Percentiles rank a stretch among this genome's conserved stretches.
Conservation (phyloP, 371 early-diverging fungal genomes). For the Circinella minor region DNA sequence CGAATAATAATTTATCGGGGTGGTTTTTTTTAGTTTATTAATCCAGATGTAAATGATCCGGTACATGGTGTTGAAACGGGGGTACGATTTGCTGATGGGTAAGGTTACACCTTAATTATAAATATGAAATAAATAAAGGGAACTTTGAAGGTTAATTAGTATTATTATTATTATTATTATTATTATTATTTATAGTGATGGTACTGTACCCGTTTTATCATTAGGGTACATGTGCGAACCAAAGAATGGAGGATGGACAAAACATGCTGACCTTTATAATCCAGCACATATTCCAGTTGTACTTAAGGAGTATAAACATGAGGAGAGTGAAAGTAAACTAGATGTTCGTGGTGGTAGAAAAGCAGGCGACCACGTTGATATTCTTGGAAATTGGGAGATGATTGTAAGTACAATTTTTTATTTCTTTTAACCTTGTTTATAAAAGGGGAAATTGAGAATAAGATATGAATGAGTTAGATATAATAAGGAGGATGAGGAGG, state of each 20-base stretch:
- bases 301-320: conserved; percentile 80
- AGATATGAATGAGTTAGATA: too few species aligned
- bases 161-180: background rate
- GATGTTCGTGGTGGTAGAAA: conserved; percentile 84
- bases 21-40: conserved; percentile 47
- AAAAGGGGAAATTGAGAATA: too few species aligned
- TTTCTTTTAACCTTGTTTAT: too few species aligned
- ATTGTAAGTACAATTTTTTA: conserved; percentile 38
- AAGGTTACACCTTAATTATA: conserved; percentile 13
- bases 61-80: conserved; percentile 56
- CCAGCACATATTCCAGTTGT: conserved; percentile 79
- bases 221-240: conserved; percentile 90
- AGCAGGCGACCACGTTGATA: conserved; percentile 91
- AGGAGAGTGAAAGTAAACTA: conserved; percentile 56
- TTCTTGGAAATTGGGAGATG: conserved; percentile 67
- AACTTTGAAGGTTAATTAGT: too few species aligned
- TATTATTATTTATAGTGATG: conserved; percentile 90
- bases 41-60: conserved; percentile 43
- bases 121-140: background rate
- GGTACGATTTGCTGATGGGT: conserved; percentile 59
- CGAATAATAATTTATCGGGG: too few species aligned
- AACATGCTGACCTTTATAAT: conserved; percentile 74
- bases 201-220: conserved; percentile 90
- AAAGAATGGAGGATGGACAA: conserved; percentile 82
- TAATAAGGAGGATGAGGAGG: too few species aligned